Evolutionary conservation across 2,329 filamentous ascomycete genomes (phyloP).

Genomic region (Aspergillus sp.): DNA sequence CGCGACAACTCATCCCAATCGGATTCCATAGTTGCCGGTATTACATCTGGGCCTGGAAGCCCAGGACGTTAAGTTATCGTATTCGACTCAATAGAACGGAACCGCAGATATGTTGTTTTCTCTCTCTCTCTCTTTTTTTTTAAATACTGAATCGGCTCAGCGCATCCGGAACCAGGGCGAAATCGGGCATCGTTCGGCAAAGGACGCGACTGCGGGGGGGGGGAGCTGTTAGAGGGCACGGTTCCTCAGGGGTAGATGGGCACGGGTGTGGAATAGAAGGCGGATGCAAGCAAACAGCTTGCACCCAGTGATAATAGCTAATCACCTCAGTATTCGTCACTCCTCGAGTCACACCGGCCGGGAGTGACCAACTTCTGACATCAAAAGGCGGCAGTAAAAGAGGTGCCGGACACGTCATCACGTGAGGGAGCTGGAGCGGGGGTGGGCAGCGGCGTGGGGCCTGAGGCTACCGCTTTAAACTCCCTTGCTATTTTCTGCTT

Average conservation of each 20-base stretch:
- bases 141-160: constrained; percentile 23
- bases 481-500: no score
- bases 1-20: constrained; percentile 69
- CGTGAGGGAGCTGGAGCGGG: constrained; percentile 5
- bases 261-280: not conserved
- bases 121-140: not conserved
- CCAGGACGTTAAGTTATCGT: constrained; percentile 1
- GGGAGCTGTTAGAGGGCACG: constrained; percentile 15
- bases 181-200: constrained; percentile 34
- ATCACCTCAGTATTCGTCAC: not conserved
- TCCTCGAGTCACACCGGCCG: not conserved
- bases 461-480: not conserved
- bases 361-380: not conserved
- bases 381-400: constrained; percentile 3
- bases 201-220: constrained; percentile 40
- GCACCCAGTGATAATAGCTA: not conserved
- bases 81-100: not conserved
- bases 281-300: not conserved
- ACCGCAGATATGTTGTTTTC: not conserved
- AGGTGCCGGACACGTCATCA: constrained; percentile 11
- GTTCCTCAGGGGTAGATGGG: not conserved
- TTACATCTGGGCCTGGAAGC: constrained; percentile 14
- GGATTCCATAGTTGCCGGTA: constrained; percentile 43
- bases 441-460: not conserved
- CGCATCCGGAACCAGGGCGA: constrained; percentile 32